These are phyloP conservation scores for Chalciporus sp. DNA, from an alignment of 1,284 basidiomycete species.

Conservation along the genomic window DNA sequence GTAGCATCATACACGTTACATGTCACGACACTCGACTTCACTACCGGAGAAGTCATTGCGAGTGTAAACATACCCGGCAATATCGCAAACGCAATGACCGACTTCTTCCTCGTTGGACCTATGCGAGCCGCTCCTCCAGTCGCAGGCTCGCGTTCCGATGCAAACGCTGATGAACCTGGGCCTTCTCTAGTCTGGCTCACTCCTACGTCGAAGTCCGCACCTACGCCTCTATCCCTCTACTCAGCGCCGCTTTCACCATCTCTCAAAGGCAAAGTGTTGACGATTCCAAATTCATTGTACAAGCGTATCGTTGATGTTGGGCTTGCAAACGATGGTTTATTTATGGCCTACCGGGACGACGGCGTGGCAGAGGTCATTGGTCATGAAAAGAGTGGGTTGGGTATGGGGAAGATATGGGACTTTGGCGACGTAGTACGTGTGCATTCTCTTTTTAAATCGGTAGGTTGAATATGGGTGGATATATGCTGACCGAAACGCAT, in stretches of 20 bases:
- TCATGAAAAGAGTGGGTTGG: conserved; percentile 41
- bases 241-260: conserved; percentile 56
- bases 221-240: conserved; percentile 41
- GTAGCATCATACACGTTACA: conserved; percentile 66
- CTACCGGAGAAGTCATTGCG: conserved; percentile 56
- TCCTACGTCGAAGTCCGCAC: conserved; percentile 26
- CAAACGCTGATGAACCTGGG: conserved; percentile 11
- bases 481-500: conserved; percentile 6
- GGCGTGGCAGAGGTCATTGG: conserved; percentile 59
- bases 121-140: conserved; percentile 36
- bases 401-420: conserved; percentile 53
- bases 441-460: neutral
- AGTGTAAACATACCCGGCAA: conserved; percentile 59
- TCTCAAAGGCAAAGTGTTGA: conserved; percentile 51
- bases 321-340: conserved; percentile 47
- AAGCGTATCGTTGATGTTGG: conserved; percentile 58
- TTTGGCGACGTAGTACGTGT: conserved; percentile 61
- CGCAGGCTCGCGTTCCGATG: conserved; percentile 10
- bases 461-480: neutral
- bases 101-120: conserved; percentile 42
- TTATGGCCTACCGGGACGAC: conserved; percentile 56
- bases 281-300: conserved; percentile 47
- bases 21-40: conserved; percentile 58
- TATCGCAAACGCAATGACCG: conserved; percentile 45
- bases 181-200: conserved; percentile 72